A percentile compares a stretch with the other conserved stretches of the same genome.
Conservation (phyloP, 352 stramenopile genomes). For the Thraustochytrium striatum region DNA sequence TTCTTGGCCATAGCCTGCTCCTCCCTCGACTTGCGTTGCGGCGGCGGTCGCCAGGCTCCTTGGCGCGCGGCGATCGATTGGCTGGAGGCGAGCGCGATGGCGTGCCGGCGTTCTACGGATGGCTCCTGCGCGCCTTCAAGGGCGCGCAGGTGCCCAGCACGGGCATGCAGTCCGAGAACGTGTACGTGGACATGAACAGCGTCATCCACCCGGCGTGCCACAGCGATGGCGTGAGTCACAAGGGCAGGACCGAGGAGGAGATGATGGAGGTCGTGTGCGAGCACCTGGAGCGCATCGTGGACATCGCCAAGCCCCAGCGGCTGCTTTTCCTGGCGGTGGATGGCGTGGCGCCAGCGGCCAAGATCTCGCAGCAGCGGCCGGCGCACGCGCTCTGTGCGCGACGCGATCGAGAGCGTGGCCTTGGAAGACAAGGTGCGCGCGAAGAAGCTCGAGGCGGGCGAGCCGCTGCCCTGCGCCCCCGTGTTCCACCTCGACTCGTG, state of each 20-base stretch:
- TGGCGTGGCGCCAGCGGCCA: slow-evolving; percentile 76
- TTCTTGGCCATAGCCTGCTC: no score
- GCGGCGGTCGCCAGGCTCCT: no score
- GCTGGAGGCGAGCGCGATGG: no score
- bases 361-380: slow-evolving; percentile 85
- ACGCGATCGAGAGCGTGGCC: slow-evolving; percentile 69
- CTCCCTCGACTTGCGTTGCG: no score
- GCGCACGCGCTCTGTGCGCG: slow-evolving; percentile 64
- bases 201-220: slow-evolving; percentile 81
- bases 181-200: slow-evolving; percentile 86
- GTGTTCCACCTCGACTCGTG: slow-evolving; percentile 53
- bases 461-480: background rate
- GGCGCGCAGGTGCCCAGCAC: slow-evolving; percentile 59
- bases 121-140: background rate
- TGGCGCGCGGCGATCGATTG: no score
- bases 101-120: slow-evolving; percentile 46
- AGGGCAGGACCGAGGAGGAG: slow-evolving; percentile 75
- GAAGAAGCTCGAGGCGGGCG: slow-evolving; percentile 70
- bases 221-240: slow-evolving; percentile 65
- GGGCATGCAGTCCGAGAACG: slow-evolving; percentile 77
- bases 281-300: slow-evolving; percentile 78
- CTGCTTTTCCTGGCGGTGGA: slow-evolving; percentile 82
- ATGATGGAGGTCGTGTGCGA: slow-evolving; percentile 79
- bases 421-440: slow-evolving; percentile 76
- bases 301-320: slow-evolving; percentile 71